phyloP scores from a whole-genome alignment of 2,329 filamentous ascomycete genomes.

The Fusarium albidum region DNA sequence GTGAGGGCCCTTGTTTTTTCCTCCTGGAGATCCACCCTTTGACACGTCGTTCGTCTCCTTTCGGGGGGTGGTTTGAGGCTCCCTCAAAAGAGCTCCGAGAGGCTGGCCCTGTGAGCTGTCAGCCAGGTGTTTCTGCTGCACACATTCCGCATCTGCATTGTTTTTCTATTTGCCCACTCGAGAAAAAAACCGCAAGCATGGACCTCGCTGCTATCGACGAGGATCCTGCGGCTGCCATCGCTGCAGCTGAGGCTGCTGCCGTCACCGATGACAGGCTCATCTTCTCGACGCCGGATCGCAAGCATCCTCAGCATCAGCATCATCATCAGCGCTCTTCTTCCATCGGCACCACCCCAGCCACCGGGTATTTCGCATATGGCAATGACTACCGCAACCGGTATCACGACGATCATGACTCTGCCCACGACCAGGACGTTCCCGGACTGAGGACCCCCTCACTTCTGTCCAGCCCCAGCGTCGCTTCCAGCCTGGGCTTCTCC shows the following conservation, averaged over 20 bases:
- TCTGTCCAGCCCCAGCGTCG: conserved; percentile 45
- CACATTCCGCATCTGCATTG: conserved; percentile 15
- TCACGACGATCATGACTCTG: conserved; percentile 36
- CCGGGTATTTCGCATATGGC: conserved; percentile 36
- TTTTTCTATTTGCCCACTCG: conserved; percentile 16
- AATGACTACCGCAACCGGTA: conserved; percentile 37
- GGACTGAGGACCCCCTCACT: conserved; percentile 42
- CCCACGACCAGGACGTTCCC: conserved; percentile 29
- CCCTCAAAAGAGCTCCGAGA: conserved; percentile 33
- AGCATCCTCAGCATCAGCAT: conserved; percentile 30
- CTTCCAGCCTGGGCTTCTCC: conserved; percentile 45
- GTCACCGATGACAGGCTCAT: conserved; percentile 34
- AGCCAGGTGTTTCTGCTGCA: conserved; percentile 16
- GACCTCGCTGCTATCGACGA: conserved; percentile 39
- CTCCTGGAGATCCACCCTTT: conserved; percentile 22
- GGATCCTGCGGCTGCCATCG: conserved; percentile 38
- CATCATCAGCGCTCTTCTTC: conserved; percentile 27
- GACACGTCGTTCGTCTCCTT: conserved; percentile 34
- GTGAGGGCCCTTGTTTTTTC: conserved; percentile 29
- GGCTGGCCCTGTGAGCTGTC: conserved; percentile 35
- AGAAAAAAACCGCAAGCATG: conserved; percentile 23
- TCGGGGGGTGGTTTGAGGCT: conserved; percentile 29
- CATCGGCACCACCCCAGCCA: conserved; percentile 33
- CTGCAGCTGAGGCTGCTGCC: conserved; percentile 35
- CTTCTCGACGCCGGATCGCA: conserved; percentile 39